phyloP scores from a whole-genome alignment of 805 yeast genomes.

The Candida wancherniae region DNA sequence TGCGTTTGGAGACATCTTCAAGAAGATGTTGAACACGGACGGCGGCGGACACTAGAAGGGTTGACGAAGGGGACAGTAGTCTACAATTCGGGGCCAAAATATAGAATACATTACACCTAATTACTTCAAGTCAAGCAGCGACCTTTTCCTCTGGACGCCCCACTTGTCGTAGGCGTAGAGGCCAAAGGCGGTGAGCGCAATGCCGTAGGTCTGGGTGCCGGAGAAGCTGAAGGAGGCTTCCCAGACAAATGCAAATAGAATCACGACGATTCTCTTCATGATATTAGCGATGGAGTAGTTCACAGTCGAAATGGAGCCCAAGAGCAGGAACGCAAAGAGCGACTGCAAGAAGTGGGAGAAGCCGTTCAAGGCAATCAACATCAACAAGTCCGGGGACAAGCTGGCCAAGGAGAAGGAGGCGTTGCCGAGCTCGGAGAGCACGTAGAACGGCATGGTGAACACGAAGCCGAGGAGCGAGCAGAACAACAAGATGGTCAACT shows the following conservation, averaged over 20 bases:
- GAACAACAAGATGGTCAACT: conserved; percentile 64
- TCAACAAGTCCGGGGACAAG: conserved; percentile 26
- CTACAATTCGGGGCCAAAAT: too few species aligned
- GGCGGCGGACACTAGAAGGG: conserved; percentile 20
- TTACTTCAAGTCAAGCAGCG: conserved; percentile 1
- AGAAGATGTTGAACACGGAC: conserved; percentile 38
- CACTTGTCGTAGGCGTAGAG: conserved; percentile 40
- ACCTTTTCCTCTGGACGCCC: conserved; percentile 22
- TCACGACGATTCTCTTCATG: conserved; percentile 67
- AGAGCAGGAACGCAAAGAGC: conserved; percentile 67
- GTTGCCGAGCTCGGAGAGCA: conserved; percentile 47
- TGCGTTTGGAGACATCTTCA: conserved; percentile 85
- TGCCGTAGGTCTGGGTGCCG: conserved; percentile 31
- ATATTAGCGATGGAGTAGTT: conserved; percentile 78
- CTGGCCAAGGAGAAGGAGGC: conserved; percentile 25
- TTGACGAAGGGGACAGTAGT: background rate
- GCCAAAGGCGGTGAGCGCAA: conserved; percentile 34
- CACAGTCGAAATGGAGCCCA: conserved; percentile 69
- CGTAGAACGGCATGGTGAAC: conserved; percentile 63
- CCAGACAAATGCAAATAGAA: conserved; percentile 58
- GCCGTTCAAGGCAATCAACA: conserved; percentile 56
- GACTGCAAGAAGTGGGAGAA: conserved; percentile 67
- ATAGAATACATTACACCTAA: too few species aligned
- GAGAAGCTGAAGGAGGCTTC: conserved; percentile 41
- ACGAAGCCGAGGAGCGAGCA: conserved; percentile 67